Base-by-base conservation (phyloP, 2,329 filamentous ascomycete genomes). In the Fusarium setosum region DNA sequence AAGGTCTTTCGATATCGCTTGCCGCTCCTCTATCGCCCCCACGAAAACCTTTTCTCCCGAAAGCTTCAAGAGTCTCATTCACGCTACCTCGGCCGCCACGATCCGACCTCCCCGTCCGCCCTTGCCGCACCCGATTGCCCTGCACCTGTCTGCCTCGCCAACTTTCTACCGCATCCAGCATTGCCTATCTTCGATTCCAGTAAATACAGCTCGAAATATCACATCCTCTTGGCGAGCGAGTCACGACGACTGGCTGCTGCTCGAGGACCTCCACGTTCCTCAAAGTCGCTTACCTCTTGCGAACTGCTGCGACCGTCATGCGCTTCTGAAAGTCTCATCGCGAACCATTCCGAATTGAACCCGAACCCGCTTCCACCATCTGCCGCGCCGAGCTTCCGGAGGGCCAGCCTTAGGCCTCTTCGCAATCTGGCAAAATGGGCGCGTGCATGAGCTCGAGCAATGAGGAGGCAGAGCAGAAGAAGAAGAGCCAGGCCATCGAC, bases 401-500 rank as follows among this genome's bases (percentile, higher is more conserved):
- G 60, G 59, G 61, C 63, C 55, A 56, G 52, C 56, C 42, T 42
- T 54, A 51, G 54, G 64, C 55, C 57, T 21, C 45, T 59, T 61
- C 60, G 61, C 56, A 65, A 62, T 51, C 61, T 45, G 54, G 50
- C 81, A 87, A 76, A 74, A 99, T 99, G 96, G 96, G 96, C 81
- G 88, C 88, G 73, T 99, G 96, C 84, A 92, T 97, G 88, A 97
- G 93, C 82, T 90, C 90, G 69, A 92, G 88, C 78, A 91, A 90
- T 77, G 94, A 94, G 77, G 93, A 96, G 83, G 88, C 86, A 77
- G 94, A 97, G 77, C 90, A 94, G 85, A 97, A 96, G 87, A 97
- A 98, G 86, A 90, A 92, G 80, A 97, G 94, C 80, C 94, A 97
- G 81, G 91, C 91, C 79, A 99, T 99, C 76, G 96, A 99, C 81